A percentile compares a stretch with the other conserved stretches of the same genome.
These are phyloP conservation scores for Penicillium dipodomyicola DNA, from an alignment of 495 filamentous ascomycete species.

Conservation along the genomic window DNA sequence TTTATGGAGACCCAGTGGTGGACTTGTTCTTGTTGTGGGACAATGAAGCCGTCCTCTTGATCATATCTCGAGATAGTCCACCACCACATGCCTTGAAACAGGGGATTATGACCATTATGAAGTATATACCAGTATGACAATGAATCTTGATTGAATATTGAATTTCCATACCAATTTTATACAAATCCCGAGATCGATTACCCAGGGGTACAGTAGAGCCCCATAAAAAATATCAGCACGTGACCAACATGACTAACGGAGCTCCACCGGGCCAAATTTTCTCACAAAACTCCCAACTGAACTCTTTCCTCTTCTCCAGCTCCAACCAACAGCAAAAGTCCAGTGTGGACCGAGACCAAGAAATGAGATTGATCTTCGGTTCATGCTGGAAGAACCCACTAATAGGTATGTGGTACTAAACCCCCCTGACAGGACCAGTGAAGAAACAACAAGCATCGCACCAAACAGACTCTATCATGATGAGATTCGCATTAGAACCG, in stretches of 20 bases:
- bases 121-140: not conserved
- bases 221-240: constrained; percentile 7
- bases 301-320: constrained; percentile 10
- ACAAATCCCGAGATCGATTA: not conserved
- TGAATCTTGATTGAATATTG: not conserved
- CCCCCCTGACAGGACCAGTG: constrained; percentile 3
- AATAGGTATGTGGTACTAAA: constrained; percentile 7
- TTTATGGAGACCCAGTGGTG: constrained; percentile 73
- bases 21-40: constrained; percentile 70
- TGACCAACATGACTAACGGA: constrained; percentile 14
- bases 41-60: constrained; percentile 62
- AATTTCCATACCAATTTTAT: not conserved
- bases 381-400: not conserved
- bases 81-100: not conserved
- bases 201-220: not conserved
- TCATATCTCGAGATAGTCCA: not conserved
- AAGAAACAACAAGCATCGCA: constrained; percentile 16
- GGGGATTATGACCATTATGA: not conserved
- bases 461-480: constrained; percentile 35
- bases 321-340: constrained; percentile 8
- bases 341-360: not conserved
- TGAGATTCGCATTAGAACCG: constrained; percentile 45
- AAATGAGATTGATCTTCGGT: not conserved
- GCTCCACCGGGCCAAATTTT: constrained; percentile 14
- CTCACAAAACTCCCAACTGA: constrained; percentile 12